Evolutionary conservation across 1,139 yeast genomes (phyloP), one percentile per base, ranked within the genome.

Genomic region (Hanseniaspora uvarum): DNA sequence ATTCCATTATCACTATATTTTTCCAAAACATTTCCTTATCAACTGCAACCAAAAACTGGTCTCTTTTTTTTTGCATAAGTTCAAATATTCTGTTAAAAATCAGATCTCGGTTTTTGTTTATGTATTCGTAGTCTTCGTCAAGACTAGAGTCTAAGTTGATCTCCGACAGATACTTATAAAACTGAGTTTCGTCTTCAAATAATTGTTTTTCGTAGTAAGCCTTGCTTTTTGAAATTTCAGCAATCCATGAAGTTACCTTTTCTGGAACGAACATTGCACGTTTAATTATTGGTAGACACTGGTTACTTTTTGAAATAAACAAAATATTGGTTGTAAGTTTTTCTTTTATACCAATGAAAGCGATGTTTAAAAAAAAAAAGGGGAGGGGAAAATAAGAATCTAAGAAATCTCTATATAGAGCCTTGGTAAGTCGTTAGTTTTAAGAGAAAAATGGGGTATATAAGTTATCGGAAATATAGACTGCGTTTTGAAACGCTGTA

Each of bases 171-270:
- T 50, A 50, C 16, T 50, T 37, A n/a, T 41, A 26, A 28, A 50
- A 41, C 23, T 50, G 47, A 12, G 38, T 36, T 10, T 50, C 37
- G n/a, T 50, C 45, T 36, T 31, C n/a, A 8, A 50, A 24, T 14
- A 50, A 6, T 16, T 41, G 31, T 5, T 19, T 43, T 18, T 50
- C 24, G 33, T 43, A 50, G 21, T 50, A 50, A 2, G 19, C 8
- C 28, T 41, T 41, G 16, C 31, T 41, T 21, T 26, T 47, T 2
- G 36, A 28, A 10, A 38, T 14, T 21, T 38, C 30, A 12, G 28
- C 21, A 21, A 38, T 11, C 41, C 41, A 21, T 4, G 41, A 21
- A 6, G 12, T 12, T 8, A 38, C n/a, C n/a, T 5, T 38, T 21
- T 38, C 41, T 10, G 41, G 41, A 12, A 21, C 18, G 12, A 38